Conservation (phyloP, 2,329 filamentous ascomycete genomes). For the Alternaria ventricosa region DNA sequence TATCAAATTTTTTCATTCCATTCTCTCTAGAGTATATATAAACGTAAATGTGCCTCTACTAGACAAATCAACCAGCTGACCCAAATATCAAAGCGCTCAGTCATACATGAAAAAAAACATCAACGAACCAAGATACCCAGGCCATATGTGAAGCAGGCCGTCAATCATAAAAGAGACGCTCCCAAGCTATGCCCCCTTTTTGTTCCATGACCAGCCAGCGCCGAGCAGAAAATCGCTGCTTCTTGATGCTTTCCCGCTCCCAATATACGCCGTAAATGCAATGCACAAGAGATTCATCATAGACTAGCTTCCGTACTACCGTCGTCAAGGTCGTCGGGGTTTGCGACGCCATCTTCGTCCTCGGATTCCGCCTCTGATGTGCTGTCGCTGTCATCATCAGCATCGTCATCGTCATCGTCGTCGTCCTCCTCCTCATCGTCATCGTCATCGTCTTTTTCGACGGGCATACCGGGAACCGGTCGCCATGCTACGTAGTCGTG, state of each 20-base stretch:
- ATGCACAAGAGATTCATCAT: not conserved
- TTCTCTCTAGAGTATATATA: not conserved
- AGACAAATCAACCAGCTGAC: not conserved
- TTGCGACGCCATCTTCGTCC: not conserved
- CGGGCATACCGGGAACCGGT: conserved; percentile 48
- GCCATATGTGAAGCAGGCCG: not conserved
- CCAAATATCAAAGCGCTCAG: not conserved
- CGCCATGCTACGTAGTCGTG: conserved; percentile 54
- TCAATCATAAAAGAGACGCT: not conserved
- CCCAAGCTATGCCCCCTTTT: not conserved
- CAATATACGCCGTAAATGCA: not conserved
- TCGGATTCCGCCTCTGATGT: conserved; percentile 9
- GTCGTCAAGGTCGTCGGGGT: conserved; percentile 6
- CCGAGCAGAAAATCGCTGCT: not conserved
- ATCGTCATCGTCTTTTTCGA: conserved; percentile 55
- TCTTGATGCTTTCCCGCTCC: not conserved
- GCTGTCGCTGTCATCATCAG: conserved; percentile 9
- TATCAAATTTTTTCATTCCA: not conserved
- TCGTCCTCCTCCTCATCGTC: conserved; percentile 33
- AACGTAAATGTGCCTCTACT: not conserved
- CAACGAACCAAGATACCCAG: not conserved
- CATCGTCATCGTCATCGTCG: not conserved
- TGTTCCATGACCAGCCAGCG: not conserved
- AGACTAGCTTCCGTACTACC: conserved; percentile 9
- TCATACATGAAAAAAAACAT: not conserved